Conservation (phyloP, 2,329 filamentous ascomycete genomes). For the Colletotrichum shisoi region DNA sequence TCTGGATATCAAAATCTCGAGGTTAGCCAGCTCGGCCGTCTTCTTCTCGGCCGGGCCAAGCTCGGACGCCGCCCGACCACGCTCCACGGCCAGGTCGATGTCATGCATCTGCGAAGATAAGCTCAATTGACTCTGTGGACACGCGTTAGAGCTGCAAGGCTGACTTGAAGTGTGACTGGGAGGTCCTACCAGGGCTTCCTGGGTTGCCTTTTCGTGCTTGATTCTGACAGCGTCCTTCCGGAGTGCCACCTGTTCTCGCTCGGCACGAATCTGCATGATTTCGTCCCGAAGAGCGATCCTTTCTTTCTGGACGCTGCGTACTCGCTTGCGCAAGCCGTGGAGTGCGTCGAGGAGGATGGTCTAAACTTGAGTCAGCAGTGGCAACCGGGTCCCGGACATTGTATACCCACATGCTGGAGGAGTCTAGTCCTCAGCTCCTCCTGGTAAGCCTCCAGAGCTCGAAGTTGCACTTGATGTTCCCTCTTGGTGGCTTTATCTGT, state of each 20-base stretch:
- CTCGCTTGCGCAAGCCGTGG: constrained; percentile 64
- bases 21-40: constrained; percentile 61
- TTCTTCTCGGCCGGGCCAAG: constrained; percentile 57
- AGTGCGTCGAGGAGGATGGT: constrained; percentile 68
- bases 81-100: constrained; percentile 65
- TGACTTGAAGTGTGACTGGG: constrained; percentile 20
- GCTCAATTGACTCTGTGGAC: constrained; percentile 55
- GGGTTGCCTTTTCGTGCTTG: constrained; percentile 64
- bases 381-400: constrained; percentile 31
- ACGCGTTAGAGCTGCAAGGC: constrained; percentile 28
- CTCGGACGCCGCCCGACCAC: constrained; percentile 59
- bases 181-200: constrained; percentile 58
- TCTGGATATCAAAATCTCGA: constrained; percentile 65
- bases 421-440: constrained; percentile 64
- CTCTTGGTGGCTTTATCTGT: constrained; percentile 59
- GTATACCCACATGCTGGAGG: constrained; percentile 64
- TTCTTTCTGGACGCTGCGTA: constrained; percentile 65
- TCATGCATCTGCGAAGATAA: constrained; percentile 69
- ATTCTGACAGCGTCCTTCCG: constrained; percentile 69
- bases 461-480: constrained; percentile 63
- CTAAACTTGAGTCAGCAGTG: constrained; percentile 45
- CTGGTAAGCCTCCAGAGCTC: constrained; percentile 65
- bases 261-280: constrained; percentile 65
- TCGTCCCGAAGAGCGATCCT: constrained; percentile 66
- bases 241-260: constrained; percentile 68